phyloP scores from a whole-genome alignment of 805 yeast species.

The Torulaspora indica region DNA sequence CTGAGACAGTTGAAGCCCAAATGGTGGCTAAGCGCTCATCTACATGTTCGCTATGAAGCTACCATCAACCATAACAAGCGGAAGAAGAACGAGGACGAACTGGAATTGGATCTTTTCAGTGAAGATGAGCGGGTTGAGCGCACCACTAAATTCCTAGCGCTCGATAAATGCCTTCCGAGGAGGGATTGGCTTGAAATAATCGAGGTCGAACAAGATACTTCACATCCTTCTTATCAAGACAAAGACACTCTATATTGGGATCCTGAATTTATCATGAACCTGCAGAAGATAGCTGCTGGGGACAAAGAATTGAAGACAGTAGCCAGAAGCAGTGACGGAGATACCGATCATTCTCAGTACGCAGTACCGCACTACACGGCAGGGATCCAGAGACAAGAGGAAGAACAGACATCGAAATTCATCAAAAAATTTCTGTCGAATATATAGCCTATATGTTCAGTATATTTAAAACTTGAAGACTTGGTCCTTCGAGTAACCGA shows the following conservation, averaged over 20 bases:
- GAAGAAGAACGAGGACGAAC: constrained; percentile 32
- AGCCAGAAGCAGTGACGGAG: background rate
- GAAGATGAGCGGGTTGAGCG: constrained; percentile 12
- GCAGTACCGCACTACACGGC: constrained; percentile 16
- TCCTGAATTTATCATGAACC: constrained; percentile 35
- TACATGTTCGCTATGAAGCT: constrained; percentile 74
- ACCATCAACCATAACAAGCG: constrained; percentile 38
- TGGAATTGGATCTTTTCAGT: constrained; percentile 32
- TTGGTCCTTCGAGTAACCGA: constrained; percentile 80
- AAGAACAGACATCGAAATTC: constrained; percentile 20
- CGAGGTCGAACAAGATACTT: constrained; percentile 38
- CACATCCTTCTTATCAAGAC: constrained; percentile 23
- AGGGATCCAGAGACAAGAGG: constrained; percentile 22
- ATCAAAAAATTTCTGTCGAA: constrained; percentile 12
- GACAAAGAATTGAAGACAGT: background rate
- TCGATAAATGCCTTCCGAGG: constrained; percentile 77
- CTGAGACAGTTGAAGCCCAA: constrained; percentile 54
- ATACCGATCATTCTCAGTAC: constrained; percentile 11
- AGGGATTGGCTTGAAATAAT: constrained; percentile 54
- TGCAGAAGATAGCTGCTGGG: constrained; percentile 11
- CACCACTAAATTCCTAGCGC: constrained; percentile 58
- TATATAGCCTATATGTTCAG: constrained; percentile 4
- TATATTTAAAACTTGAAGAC: constrained; percentile 74
- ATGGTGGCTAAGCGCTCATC: constrained; percentile 85
- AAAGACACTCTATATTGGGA: constrained; percentile 33